Evolutionary conservation across 148 eudicot genomes (phyloP).

Genomic region (Fagopyrum homotropicum): DNA sequence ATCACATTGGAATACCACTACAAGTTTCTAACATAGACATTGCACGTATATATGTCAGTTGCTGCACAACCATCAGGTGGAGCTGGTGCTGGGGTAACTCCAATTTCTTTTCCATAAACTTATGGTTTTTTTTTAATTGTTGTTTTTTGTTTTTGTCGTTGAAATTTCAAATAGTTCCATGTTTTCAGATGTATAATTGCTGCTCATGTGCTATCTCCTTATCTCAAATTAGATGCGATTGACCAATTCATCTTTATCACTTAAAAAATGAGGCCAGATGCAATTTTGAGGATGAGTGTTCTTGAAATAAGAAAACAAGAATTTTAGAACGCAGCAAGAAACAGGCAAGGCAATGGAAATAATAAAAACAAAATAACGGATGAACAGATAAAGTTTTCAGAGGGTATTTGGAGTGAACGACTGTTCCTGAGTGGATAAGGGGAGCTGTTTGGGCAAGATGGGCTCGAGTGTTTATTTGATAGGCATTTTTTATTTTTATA

Average conservation of each 20-base stretch:
- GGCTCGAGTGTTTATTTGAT: not conserved
- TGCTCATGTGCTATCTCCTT: not conserved
- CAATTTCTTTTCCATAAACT: conserved; percentile 4
- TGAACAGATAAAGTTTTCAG: not conserved
- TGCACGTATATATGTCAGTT: conserved; percentile 25
- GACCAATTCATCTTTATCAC: not conserved
- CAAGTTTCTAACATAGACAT: conserved; percentile 8
- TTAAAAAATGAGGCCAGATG: not conserved
- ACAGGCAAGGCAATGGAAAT: not conserved
- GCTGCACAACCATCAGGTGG: conserved; percentile 52
- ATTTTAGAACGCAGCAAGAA: not conserved
- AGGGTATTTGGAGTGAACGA: not conserved
- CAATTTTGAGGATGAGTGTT: not conserved
- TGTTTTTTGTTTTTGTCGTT: not conserved
- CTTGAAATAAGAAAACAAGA: not conserved
- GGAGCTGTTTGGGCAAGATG: not conserved
- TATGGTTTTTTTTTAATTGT: not conserved
- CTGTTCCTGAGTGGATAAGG: not conserved
- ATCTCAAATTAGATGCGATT: not conserved
- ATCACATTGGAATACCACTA: not conserved
- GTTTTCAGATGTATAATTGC: not conserved
- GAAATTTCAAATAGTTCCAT: not conserved
- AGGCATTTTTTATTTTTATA: not conserved
- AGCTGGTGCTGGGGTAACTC: conserved; percentile 55
- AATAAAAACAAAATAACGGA: not conserved